phyloP scores from a whole-genome alignment of 495 filamentous ascomycete species.

The Podospora comata region DNA sequence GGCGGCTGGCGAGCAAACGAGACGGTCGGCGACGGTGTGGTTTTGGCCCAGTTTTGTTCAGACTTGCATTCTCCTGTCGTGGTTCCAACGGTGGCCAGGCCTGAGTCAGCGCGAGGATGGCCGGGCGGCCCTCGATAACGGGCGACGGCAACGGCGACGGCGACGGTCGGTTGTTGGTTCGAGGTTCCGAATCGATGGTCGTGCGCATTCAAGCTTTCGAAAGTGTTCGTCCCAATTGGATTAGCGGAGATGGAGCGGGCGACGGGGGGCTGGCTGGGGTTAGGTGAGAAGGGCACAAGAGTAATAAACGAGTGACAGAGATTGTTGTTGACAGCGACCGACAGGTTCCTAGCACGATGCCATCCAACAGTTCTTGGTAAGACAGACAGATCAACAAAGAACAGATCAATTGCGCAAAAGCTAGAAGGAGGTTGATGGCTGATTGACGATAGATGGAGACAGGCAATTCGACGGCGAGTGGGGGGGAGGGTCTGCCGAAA shows the following conservation, averaged over 20 bases:
- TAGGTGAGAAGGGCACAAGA: neutral
- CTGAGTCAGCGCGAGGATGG: neutral
- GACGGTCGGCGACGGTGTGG: neutral
- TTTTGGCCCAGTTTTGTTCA: neutral
- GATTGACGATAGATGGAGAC: neutral
- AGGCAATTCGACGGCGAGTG: neutral
- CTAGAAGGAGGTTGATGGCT: too few species aligned
- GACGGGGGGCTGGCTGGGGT: neutral
- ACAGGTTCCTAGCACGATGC: neutral
- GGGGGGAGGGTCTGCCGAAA: constrained; percentile 5
- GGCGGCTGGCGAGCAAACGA: neutral
- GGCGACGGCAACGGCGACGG: neutral
- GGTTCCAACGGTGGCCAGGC: constrained; percentile 2
- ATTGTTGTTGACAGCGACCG: constrained; percentile 1
- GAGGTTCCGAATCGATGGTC: neutral
- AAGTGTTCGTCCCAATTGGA: neutral
- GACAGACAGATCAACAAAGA: constrained; percentile 1
- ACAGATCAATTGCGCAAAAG: neutral
- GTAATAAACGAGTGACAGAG: constrained; percentile 10
- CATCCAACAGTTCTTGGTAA: neutral
- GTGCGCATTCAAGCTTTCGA: neutral
- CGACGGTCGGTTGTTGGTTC: neutral
- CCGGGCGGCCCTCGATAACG: neutral
- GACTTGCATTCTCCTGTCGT: neutral
- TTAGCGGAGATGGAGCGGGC: neutral